Base-by-base conservation (phyloP, 2,329 filamentous ascomycete species). In the Nemania bipapillata region DNA sequence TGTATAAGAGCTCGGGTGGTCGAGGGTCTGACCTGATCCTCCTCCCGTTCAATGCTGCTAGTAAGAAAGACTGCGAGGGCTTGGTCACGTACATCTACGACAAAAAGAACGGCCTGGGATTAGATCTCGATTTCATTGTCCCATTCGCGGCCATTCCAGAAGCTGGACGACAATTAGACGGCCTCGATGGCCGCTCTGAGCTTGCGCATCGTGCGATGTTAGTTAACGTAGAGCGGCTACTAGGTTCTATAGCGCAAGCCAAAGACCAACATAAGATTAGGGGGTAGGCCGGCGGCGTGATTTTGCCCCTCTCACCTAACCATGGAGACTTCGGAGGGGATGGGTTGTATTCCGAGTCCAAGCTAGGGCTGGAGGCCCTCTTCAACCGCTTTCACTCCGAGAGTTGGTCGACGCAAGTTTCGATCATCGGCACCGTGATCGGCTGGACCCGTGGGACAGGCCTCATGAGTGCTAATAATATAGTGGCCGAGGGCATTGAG, bases 381-480 rank as follows among this genome's bases (percentile, higher is more conserved):
- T 98, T 99, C 88, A 97, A 97, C 84, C 89, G 96, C 74, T 99
- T 95, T 94, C 91, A 97, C 82, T 97, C 96, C 0, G 96, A 99
- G 84, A 94, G 89, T 84, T 99, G 96, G 96, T 91, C 90, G 73
- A 94, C 94, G 83, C 98, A 96, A 84, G 92, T 99, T 76, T 98
- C 95, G 68, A 96, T 99, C 75, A 98, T 96, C 76, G 96, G 96
- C 84, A 95, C 95, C 70, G 93, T 98, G 81, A 99, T 99, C 79
- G 96, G 96, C 71, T 99, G 96, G 96, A 99, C 96, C 74, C 94
- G 96, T 83, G 95, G 95, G 73, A 99, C 96, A 71, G 96, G 96
- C 79, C 89, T 99, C 75, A 98, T 98, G 95, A 92, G 91, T 74
- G 94, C 92, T 77, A 98, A 98, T 86, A 97, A 99, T 81, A 90